Evolutionary conservation across 2,329 filamentous ascomycete species (phyloP), one percentile per base, ranked within the genome.

Genomic region (Aureobasidium sp.): DNA sequence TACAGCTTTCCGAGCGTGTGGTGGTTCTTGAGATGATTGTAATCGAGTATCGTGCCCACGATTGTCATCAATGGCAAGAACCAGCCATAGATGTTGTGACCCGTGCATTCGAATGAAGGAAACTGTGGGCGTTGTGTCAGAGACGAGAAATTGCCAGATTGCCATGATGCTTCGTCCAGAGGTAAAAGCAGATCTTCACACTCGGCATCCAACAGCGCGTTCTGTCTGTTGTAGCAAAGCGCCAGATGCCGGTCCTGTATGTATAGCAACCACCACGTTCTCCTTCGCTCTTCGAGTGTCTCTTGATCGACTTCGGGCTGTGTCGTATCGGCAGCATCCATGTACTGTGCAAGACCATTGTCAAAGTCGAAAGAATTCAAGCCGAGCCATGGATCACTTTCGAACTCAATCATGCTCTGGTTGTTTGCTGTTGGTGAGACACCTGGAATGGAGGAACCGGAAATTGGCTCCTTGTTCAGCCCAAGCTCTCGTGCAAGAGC

Each of bases 241-340:
- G 51, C 51, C n/a, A 53, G 22, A 47, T 53, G 51, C 1, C 51
- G 51, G 25, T 53, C 51, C 16, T 53, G 51, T 4, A 53, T 53
- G n/a, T 53, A 53, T 6, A 53, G 40, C 12, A 53, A n/a, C 51
- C 51, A 53, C 51, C 51, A 53, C 12, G 51, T 47, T 32, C 51
- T 29, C 14, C 51, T 32, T 10, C 51, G 24, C 19, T 45, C 51
- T 30, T 53, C 51, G 4, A 53, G 16, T 19, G 51, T 47, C 12
- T 53, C 51, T 25, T 53, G 51, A n/a, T 53, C 51, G 4, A 53
- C 40, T 16, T 39, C 40, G 5, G 40, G 51, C 11, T 25, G 25
- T 32, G 40, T 14, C 12, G 40, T 44, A 24, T 45, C 39, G 19
- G 39, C 51, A 38, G 39, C 51, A 39, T 53, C 51, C 40, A 53